Percentiles rank a stretch among this genome's conserved stretches.
Evolutionary conservation across 495 filamentous ascomycete genomes (phyloP).

Genomic region (Neurospora cerealis): DNA sequence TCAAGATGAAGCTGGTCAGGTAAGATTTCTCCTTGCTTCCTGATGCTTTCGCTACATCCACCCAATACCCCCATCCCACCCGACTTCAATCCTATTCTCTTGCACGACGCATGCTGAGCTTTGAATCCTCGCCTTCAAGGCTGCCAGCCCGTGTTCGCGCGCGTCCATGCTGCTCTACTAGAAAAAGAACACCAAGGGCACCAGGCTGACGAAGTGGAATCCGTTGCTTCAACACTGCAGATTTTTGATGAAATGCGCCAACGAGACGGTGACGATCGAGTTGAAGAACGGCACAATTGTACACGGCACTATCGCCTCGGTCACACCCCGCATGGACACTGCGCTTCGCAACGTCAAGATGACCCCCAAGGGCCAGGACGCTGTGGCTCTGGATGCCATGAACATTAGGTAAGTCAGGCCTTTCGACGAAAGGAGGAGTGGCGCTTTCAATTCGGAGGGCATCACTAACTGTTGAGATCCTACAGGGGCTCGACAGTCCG

Average conservation of each 20-base stretch:
- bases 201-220: constrained; percentile 3
- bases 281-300: constrained; percentile 97
- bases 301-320: constrained; percentile 88
- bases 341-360: constrained; percentile 88
- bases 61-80: constrained; percentile 1
- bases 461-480: constrained; percentile 6
- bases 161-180: background rate
- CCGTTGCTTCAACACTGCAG: constrained; percentile 32
- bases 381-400: constrained; percentile 85
- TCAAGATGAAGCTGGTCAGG: constrained; percentile 96
- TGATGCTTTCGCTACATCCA: constrained; percentile 1
- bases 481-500: constrained; percentile 78
- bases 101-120: constrained; percentile 7
- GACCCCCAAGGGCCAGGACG: constrained; percentile 77
- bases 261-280: constrained; percentile 95
- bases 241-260: constrained; percentile 97
- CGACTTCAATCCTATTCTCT: background rate
- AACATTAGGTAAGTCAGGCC: constrained; percentile 44
- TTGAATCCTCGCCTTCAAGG: constrained; percentile 18
- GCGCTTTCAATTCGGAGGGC: background rate
- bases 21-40: constrained; percentile 37
- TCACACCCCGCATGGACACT: constrained; percentile 96
- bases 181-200: background rate
- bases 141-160: constrained; percentile 4
- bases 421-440: background rate